Conservation (phyloP, 1,284 basidiomycete genomes). For the Hypsizygus ulmarius region DNA sequence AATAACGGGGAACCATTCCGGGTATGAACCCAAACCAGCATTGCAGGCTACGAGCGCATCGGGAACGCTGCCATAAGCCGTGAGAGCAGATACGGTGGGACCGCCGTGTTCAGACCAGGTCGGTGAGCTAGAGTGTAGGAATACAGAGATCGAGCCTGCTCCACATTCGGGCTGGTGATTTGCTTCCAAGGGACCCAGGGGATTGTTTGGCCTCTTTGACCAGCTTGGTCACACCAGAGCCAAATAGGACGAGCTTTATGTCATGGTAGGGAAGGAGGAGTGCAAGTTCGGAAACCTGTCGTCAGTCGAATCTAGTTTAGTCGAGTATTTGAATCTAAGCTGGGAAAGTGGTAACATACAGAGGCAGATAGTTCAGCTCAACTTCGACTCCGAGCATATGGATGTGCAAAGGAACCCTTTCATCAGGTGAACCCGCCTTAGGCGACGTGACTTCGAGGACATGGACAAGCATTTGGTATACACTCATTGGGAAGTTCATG, state of each 20-base stretch:
- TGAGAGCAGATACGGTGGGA: constrained; percentile 23
- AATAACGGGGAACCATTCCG: constrained; percentile 33
- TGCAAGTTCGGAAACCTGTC: constrained; percentile 41
- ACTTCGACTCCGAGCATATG: constrained; percentile 39
- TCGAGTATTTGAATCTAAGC: background rate
- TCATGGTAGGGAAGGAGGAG: constrained; percentile 40
- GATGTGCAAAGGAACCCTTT: constrained; percentile 28
- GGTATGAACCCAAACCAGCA: constrained; percentile 38
- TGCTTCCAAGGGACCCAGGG: constrained; percentile 10
- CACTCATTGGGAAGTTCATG: constrained; percentile 38
- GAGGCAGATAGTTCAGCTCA: constrained; percentile 43
- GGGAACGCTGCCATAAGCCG: constrained; percentile 21
- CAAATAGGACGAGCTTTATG: constrained; percentile 38
- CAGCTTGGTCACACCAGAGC: constrained; percentile 30
- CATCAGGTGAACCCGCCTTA: constrained; percentile 18
- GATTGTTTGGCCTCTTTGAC: constrained; percentile 28
- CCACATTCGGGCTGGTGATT: constrained; percentile 32
- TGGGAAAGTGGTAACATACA: constrained; percentile 28
- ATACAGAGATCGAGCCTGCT: constrained; percentile 29
- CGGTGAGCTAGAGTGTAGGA: constrained; percentile 29
- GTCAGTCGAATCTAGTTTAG: background rate
- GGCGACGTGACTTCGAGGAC: constrained; percentile 31
- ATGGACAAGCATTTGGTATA: constrained; percentile 36
- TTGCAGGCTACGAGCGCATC: constrained; percentile 38
- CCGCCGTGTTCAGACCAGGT: constrained; percentile 23